Conservation (phyloP, 1,139 yeast genomes). For the Citeromyces siamensis region DNA sequence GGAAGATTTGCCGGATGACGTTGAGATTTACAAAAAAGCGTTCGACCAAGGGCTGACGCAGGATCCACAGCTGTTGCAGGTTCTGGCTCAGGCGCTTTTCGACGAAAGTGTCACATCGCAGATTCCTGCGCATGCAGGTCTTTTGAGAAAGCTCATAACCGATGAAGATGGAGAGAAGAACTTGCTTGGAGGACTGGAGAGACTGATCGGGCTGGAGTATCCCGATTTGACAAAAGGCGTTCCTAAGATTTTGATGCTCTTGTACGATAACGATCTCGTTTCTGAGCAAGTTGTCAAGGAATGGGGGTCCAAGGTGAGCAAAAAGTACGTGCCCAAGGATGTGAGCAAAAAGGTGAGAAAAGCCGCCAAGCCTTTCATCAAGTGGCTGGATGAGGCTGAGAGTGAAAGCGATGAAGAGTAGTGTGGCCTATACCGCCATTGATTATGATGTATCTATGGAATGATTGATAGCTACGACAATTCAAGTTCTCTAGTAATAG, state of each 20-base stretch:
- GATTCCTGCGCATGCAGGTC: slow-evolving; percentile 67
- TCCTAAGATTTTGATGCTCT: slow-evolving; percentile 70
- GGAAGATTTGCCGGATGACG: slow-evolving; percentile 60
- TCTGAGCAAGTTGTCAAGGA: slow-evolving; percentile 70
- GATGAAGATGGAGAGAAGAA: slow-evolving; percentile 69
- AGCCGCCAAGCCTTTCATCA: slow-evolving; percentile 90
- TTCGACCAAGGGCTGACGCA: slow-evolving; percentile 63
- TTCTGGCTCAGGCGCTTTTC: slow-evolving; percentile 82
- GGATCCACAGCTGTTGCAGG: slow-evolving; percentile 75
- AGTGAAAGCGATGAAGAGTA: slow-evolving; percentile 28
- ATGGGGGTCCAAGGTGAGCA: slow-evolving; percentile 90
- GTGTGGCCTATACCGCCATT: no score
- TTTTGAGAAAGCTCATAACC: slow-evolving; percentile 65
- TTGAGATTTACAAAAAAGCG: slow-evolving; percentile 87
- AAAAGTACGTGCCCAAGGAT: slow-evolving; percentile 90
- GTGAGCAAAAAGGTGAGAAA: slow-evolving; percentile 87
- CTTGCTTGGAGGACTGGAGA: slow-evolving; percentile 90
- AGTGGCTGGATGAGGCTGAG: slow-evolving; percentile 94
- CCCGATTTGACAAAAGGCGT: slow-evolving; percentile 62
- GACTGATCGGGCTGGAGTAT: slow-evolving; percentile 77
- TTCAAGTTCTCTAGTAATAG: no score
- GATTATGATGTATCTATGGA: no score
- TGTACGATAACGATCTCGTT: slow-evolving; percentile 74
- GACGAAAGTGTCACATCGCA: slow-evolving; percentile 68
- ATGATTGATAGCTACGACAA: no score